phyloP scores from a whole-genome alignment of 148 eudicot species.

The Rhododendron molle region DNA sequence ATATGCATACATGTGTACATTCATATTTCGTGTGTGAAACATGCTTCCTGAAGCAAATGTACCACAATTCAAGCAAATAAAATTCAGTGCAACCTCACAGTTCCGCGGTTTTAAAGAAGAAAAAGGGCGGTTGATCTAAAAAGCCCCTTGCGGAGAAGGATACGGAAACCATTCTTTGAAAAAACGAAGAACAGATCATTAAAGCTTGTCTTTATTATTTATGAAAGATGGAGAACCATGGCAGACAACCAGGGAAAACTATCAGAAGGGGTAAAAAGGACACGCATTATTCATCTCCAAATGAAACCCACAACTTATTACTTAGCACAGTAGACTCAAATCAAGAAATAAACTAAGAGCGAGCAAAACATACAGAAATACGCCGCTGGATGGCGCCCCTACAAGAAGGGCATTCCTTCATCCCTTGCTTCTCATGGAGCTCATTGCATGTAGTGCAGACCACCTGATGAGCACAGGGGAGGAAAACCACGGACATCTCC shows the following conservation, averaged over 20 bases:
- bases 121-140: not conserved
- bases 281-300: conserved; percentile 7
- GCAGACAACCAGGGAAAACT: not conserved
- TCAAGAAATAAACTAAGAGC: conserved; percentile 28
- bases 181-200: not conserved
- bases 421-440: conserved; percentile 93
- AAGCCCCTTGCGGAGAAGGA: not conserved
- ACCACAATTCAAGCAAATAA: not conserved
- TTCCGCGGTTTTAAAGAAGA: not conserved
- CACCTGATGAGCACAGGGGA: conserved; percentile 98
- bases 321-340: conserved; percentile 15
- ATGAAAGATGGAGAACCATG: not conserved
- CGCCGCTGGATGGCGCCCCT: conserved; percentile 70
- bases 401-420: conserved; percentile 98
- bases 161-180: not conserved
- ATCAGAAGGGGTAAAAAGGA: conserved; percentile 5
- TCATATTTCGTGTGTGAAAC: not conserved
- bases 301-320: conserved; percentile 8
- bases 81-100: not conserved
- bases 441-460: conserved; percentile 86
- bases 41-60: not conserved
- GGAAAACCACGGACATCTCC: conserved; percentile 94
- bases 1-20: not conserved
- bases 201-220: conserved; percentile 8
- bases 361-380: conserved; percentile 62